These are phyloP conservation scores for Oemleria cerasiformis DNA, from an alignment of 306 rosid genomes.

Conservation along the genomic window DNA sequence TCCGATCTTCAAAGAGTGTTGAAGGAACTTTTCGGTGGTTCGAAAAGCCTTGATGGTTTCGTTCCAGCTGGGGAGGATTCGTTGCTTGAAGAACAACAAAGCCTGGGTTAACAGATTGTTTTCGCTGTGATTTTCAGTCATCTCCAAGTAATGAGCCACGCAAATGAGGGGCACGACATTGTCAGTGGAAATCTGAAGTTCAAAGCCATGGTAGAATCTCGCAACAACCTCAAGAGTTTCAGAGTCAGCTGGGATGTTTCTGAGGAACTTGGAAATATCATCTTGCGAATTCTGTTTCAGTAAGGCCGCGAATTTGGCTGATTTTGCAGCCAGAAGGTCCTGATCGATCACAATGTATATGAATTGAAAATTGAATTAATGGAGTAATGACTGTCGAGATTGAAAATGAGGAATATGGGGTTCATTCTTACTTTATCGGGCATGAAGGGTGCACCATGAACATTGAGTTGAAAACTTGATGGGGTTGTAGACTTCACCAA, in stretches of 20 bases:
- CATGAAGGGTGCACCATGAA: conserved; percentile 24
- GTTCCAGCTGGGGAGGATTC: conserved; percentile 49
- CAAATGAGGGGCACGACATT: conserved; percentile 44
- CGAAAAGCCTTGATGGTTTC: conserved; percentile 45
- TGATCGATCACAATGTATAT: background rate
- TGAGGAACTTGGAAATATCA: conserved; percentile 29
- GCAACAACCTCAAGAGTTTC: conserved; percentile 42
- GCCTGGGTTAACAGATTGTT: conserved; percentile 35
- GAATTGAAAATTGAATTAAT: background rate
- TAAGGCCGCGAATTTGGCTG: conserved; percentile 33
- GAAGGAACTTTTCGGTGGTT: conserved; percentile 33
- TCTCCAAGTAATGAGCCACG: conserved; percentile 39
- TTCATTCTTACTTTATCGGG: conserved; percentile 26
- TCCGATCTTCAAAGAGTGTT: conserved; percentile 37
- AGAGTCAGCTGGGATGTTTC: conserved; percentile 29
- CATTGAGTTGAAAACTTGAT: conserved; percentile 25
- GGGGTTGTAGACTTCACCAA: conserved; percentile 23
- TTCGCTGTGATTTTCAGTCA: conserved; percentile 45
- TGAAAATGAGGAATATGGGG: too few relatives aligned
- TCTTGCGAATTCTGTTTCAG: conserved; percentile 26
- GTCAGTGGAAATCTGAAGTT: conserved; percentile 32
- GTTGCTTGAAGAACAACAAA: conserved; percentile 29
- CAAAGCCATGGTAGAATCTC: conserved; percentile 46
- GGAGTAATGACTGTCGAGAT: too few relatives aligned
- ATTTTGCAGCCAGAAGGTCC: conserved; percentile 48